Base-by-base conservation (phyloP, 805 yeast genomes). In the Pichia eremophila region DNA sequence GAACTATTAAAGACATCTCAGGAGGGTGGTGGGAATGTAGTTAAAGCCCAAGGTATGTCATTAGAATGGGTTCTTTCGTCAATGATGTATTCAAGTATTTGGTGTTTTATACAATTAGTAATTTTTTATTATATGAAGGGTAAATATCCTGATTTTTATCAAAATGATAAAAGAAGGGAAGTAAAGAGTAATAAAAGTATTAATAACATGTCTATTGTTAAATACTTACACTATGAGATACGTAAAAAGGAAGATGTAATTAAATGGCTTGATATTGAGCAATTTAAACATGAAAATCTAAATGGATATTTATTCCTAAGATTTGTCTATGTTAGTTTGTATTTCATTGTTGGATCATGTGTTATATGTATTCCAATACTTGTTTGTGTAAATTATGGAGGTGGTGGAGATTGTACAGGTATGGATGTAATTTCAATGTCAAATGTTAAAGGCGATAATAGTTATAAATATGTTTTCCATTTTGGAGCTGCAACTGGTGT, bases 371-470 rank as follows among this genome's bases (percentile, higher is more conserved):
- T 84, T 28, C 75, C 86, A 0, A 36, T 14, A 36, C 22, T 17
- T 9, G 39, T 18, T 2, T 2, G 12, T 17, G 14, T 17, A 9
- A 36, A 17, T 11, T 17, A 8, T 5, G 15, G 22, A n/a, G 39
- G 22, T 6, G 11, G 12, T 18, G 39, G 39, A 9, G 15, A 18
- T 17, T 10, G 19, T 11, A 48, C 53, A 5, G 87, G 89, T 0
- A 64, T 89, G 43, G 95, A 88, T 56, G 68, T 65, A 43, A 67
- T 86, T 8, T 84, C 95, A 18, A 75, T 85, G 61, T 78, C 93
- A 4, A 83, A 85, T 56, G 73, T 87, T 4, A 74, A 87, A 0
- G 69, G 73, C 6, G 54, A 69, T 2, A 75, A 77, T 41, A 73
- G 79, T 0, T 57, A 62, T 5, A 61, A 77, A 22, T 69, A 83